A percentile compares a stretch with the other conserved stretches of the same genome.
Conservation (phyloP, 1,284 basidiomycete genomes). For the Acaromyces ingoldii region DNA sequence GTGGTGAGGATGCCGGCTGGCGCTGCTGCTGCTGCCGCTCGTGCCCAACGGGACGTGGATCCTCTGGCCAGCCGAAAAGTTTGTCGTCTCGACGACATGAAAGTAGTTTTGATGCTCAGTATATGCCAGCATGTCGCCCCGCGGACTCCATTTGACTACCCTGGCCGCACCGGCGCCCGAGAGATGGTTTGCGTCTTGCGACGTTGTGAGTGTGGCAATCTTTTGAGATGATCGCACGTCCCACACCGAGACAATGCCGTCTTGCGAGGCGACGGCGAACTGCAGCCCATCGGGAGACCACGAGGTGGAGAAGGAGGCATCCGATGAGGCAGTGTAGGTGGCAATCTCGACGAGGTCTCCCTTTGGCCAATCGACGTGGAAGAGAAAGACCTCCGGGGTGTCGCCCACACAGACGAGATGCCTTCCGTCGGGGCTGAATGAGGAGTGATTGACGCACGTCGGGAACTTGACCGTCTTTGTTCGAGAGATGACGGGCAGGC, state of each 20-base stretch:
- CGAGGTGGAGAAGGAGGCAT: conserved; percentile 70
- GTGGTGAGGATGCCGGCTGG: too few relatives aligned
- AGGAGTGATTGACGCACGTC: conserved; percentile 32
- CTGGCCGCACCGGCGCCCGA: conserved; percentile 25
- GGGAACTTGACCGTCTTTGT: conserved; percentile 25
- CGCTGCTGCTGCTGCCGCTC: too few relatives aligned
- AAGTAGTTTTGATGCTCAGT: conserved; percentile 33
- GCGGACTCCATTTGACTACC: conserved; percentile 32
- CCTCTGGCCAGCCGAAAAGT: conserved; percentile 14
- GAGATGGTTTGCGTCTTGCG: conserved; percentile 9
- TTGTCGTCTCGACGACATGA: conserved; percentile 28
- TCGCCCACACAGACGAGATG: conserved; percentile 80
- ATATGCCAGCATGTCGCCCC: conserved; percentile 34
- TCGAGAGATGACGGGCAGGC: conserved; percentile 59
- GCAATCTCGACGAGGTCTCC: conserved; percentile 28
- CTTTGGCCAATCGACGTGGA: conserved; percentile 13
- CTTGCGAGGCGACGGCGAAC: conserved; percentile 79
- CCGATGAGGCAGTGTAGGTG: conserved; percentile 49
- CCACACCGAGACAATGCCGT: conserved; percentile 66
- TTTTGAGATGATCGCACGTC: conserved; percentile 49
- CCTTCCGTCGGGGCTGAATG: conserved; percentile 71
- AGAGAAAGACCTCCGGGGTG: conserved; percentile 67
- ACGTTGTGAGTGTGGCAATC: conserved; percentile 31
- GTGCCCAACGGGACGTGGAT: conserved; percentile 4
- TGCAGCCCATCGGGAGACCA: conserved; percentile 74